Conservation (phyloP, 768 basidiomycete species). For the Strobilomyces echinocephalus region DNA sequence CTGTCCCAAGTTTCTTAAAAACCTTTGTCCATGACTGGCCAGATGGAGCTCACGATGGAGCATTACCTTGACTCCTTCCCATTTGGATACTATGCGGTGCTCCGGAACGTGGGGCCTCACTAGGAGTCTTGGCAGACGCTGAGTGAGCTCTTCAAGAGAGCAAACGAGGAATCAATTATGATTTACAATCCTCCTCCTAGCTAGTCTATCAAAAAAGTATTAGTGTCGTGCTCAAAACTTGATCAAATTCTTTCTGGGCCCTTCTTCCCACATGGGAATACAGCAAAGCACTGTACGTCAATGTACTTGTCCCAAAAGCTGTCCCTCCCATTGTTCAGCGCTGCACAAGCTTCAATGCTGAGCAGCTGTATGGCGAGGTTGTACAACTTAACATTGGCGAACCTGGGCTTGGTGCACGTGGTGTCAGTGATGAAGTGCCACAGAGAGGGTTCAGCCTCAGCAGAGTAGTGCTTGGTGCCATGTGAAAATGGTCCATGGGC, state of each 20-base stretch:
- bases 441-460: conserved; percentile 9
- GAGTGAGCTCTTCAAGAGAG: conserved; percentile 86
- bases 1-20: conserved; percentile 93
- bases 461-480: conserved; percentile 50
- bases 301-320: conserved; percentile 86
- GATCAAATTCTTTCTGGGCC: no score
- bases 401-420: conserved; percentile 71
- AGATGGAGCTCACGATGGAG: conserved; percentile 81
- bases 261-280: neutral
- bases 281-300: conserved; percentile 5
- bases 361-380: conserved; percentile 74
- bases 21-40: conserved; percentile 42
- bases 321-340: conserved; percentile 67
- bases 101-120: conserved; percentile 84
- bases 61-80: conserved; percentile 96
- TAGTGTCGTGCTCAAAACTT: no score
- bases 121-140: conserved; percentile 86
- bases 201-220: no score
- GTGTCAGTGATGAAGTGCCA: conserved; percentile 63
- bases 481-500: conserved; percentile 86
- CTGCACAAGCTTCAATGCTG: conserved; percentile 52
- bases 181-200: neutral
- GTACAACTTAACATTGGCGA: conserved; percentile 83
- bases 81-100: conserved; percentile 94
- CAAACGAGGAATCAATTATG: conserved; percentile 53